Evolutionary conservation across 768 basidiomycete species (phyloP).

Genomic region (Lentinula detonsa): DNA sequence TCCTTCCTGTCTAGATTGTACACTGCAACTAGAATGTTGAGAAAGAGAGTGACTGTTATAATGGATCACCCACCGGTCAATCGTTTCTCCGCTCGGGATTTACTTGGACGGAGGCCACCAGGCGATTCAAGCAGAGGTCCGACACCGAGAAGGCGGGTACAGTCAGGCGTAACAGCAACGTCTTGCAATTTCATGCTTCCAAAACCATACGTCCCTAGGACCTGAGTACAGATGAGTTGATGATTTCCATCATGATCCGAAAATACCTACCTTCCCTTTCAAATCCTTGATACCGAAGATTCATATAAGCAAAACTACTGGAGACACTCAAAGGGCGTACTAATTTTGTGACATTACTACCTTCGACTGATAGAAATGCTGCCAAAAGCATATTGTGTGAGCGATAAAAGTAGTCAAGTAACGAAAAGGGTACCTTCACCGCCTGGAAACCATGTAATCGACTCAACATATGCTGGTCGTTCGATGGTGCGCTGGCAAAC

Average conservation of each 20-base stretch:
- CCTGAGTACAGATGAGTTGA: constrained; percentile 21
- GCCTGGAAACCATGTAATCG: constrained; percentile 63
- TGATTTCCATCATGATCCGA: not conserved
- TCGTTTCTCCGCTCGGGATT: constrained; percentile 67
- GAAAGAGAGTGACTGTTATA: not conserved
- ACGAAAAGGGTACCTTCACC: constrained; percentile 40
- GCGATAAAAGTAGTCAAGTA: not conserved
- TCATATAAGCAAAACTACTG: constrained; percentile 2
- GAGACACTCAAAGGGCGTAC: constrained; percentile 25
- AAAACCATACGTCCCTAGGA: constrained; percentile 53
- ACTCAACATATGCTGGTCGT: constrained; percentile 47
- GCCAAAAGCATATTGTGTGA: not conserved
- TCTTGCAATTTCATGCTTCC: constrained; percentile 62
- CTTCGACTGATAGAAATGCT: constrained; percentile 74
- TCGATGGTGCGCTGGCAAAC: constrained; percentile 64
- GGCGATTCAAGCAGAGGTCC: constrained; percentile 62
- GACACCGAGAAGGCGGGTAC: constrained; percentile 57
- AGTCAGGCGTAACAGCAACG: constrained; percentile 64
- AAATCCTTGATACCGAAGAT: constrained; percentile 36
- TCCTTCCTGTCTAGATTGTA: constrained; percentile 62
- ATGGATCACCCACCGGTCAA: constrained; percentile 47
- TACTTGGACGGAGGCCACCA: constrained; percentile 60
- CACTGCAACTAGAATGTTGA: constrained; percentile 28
- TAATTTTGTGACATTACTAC: constrained; percentile 51
- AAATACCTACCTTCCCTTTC: constrained; percentile 42